phyloP scores from a whole-genome alignment of 441 rosid species.

The Gossypium lobatum region DNA sequence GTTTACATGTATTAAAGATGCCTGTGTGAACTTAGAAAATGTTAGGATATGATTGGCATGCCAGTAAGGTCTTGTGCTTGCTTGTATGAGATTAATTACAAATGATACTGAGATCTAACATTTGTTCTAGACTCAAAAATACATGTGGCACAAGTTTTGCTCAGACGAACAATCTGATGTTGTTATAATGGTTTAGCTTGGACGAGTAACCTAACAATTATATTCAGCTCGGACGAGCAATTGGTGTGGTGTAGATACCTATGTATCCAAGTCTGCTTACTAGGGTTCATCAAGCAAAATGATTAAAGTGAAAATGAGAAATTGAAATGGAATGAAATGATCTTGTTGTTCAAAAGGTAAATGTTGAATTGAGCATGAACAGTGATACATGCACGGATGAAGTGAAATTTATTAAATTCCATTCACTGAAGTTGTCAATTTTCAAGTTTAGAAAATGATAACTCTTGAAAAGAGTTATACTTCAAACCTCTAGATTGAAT shows the following conservation, averaged over 20 bases:
- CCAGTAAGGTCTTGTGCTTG: not conserved
- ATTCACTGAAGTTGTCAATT: not conserved
- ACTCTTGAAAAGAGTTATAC: no score
- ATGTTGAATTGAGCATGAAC: not conserved
- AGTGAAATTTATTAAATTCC: not conserved
- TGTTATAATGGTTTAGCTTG: not conserved
- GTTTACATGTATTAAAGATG: not conserved
- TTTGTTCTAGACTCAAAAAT: not conserved
- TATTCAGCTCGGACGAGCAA: no score
- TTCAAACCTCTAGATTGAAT: no score
- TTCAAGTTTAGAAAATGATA: no score
- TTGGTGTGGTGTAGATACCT: no score
- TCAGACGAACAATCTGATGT: not conserved
- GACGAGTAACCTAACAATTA: no score
- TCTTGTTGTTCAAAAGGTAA: not conserved
- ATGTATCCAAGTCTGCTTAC: not conserved
- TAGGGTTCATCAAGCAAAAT: not conserved
- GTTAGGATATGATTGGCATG: not conserved
- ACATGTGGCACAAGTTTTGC: not conserved
- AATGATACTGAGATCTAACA: not conserved
- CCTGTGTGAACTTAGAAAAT: not conserved
- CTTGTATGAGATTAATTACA: not conserved
- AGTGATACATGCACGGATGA: not conserved
- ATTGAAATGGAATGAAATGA: not conserved
- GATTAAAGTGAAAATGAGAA: not conserved